Conservation (phyloP, 108 stramenopile species). For the Fragilaria crotonensis region DNA sequence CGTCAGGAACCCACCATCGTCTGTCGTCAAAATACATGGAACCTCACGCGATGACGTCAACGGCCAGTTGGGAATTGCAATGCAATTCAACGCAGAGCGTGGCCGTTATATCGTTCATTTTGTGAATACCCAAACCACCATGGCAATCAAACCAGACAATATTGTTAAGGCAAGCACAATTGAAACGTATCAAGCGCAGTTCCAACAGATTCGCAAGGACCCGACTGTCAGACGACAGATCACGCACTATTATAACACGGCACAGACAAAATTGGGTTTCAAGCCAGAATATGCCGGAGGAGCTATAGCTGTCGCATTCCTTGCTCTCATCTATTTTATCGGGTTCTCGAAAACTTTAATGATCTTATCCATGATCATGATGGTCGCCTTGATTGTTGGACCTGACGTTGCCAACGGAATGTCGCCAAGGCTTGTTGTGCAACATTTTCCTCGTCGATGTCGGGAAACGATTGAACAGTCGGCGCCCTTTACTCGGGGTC, state of each 20-base stretch:
- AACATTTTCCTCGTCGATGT: conserved; percentile 25
- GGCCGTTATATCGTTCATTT: conserved; percentile 42
- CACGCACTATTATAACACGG: neutral
- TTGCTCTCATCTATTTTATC: conserved; percentile 18
- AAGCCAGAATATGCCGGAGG: conserved; percentile 21
- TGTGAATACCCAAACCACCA: conserved; percentile 24
- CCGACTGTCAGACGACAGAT: conserved; percentile 18
- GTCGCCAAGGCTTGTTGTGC: neutral
- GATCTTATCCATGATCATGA: conserved; percentile 14
- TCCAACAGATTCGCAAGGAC: conserved; percentile 29
- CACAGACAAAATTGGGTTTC: conserved; percentile 9
- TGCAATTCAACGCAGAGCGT: conserved; percentile 28
- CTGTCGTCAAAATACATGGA: conserved; percentile 34
- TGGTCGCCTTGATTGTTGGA: conserved; percentile 19
- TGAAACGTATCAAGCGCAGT: conserved; percentile 34
- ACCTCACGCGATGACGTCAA: conserved; percentile 42
- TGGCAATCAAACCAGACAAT: conserved; percentile 45
- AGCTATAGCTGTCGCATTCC: conserved; percentile 3
- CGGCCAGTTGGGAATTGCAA: conserved; percentile 34
- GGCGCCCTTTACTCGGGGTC: conserved; percentile 18
- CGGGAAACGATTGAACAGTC: conserved; percentile 15
- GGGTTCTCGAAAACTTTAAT: conserved; percentile 37
- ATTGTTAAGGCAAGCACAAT: conserved; percentile 25
- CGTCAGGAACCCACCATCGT: conserved; percentile 36
- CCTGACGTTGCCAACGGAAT: conserved; percentile 21